Evolutionary conservation across 768 basidiomycete genomes (phyloP).

Genomic region (Ephemerocybe angulata): DNA sequence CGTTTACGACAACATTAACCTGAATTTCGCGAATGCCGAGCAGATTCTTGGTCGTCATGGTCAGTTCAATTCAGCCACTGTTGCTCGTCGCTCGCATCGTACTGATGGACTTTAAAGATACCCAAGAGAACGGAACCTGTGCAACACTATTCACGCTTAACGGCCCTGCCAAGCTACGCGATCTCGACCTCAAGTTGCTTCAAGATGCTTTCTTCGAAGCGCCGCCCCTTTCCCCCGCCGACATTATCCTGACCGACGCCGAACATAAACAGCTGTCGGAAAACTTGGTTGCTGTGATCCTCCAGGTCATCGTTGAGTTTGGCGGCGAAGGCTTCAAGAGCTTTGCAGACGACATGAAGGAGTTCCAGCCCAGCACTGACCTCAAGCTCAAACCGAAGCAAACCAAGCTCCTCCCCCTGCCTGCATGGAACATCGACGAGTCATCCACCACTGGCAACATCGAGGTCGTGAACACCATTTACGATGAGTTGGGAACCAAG

Average conservation of each 20-base stretch:
- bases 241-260: conserved; percentile 22
- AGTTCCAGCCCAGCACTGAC: conserved; percentile 14
- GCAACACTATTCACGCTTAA: conserved; percentile 28
- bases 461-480: conserved; percentile 27
- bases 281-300: conserved; percentile 22
- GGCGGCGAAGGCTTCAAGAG: conserved; percentile 27
- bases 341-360: conserved; percentile 18
- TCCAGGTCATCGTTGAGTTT: conserved; percentile 26
- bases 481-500: conserved; percentile 21
- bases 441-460: conserved; percentile 32
- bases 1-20: conserved; percentile 39
- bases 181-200: conserved; percentile 22
- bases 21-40: conserved; percentile 24
- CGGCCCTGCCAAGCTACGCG: conserved; percentile 17
- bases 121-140: conserved; percentile 37
- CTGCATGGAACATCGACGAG: conserved; percentile 35
- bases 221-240: conserved; percentile 17
- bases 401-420: conserved; percentile 26
- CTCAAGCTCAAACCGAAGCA: conserved; percentile 27
- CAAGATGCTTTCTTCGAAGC: conserved; percentile 20
- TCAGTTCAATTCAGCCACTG: conserved; percentile 9
- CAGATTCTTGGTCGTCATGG: conserved; percentile 29
- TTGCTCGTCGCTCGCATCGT: background rate
- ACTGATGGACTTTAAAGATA: conserved; percentile 14
- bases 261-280: conserved; percentile 17